Base-by-base conservation (phyloP, 2,329 filamentous ascomycete genomes). In the Pseudocercospora eumusae region DNA sequence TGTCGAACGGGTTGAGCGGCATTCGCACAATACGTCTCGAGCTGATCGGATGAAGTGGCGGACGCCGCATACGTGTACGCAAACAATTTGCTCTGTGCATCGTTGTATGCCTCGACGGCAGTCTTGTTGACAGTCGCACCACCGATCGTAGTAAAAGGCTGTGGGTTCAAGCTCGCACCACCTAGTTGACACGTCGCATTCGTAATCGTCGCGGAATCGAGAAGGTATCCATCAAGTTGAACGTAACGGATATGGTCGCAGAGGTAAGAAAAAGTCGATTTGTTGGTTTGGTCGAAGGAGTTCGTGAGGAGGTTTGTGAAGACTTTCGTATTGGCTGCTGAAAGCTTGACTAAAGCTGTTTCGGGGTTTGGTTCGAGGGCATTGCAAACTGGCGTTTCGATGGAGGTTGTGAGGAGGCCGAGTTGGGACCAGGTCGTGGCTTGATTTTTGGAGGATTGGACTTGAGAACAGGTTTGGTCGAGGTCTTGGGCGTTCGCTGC, bases 221-320 rank as follows among this genome's bases (percentile, higher is more conserved):
- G 57, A 13, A 63, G 47, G 66, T 73, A 70, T 59, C 52, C 55
- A 33, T 67, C 60, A 45, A 73, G 57, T 36, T 64, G 58, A 18
- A 62, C 31, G 56, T 66, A 68, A 31, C 62, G 63, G 44, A 73
- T 62, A 55, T 66, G 67, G 57, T 66, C 45, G 63, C 71, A 73
- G 31, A 73, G 61, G 65, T 71, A 69, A 31, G 54, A 40, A 53
- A 64, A 66, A 27, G 61, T 57, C 0, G 61, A 36, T 10, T 55
- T 65, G 45, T 68, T 65, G 56, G 50, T 50, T n/a, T 54, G 11
- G 20, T 60, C 45, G 62, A 74, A 72, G 11, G 69, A 56, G 36
- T 66, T 58, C 8, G 66, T 59, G 56, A 73, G 44, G 42, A 70
- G 66, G 8, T 67, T 69, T 8, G 64, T 58, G 60, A 72, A 71